phyloP scores from a whole-genome alignment of 176 grass and related monocot species.

The Miscanthus lutarioriparius region DNA sequence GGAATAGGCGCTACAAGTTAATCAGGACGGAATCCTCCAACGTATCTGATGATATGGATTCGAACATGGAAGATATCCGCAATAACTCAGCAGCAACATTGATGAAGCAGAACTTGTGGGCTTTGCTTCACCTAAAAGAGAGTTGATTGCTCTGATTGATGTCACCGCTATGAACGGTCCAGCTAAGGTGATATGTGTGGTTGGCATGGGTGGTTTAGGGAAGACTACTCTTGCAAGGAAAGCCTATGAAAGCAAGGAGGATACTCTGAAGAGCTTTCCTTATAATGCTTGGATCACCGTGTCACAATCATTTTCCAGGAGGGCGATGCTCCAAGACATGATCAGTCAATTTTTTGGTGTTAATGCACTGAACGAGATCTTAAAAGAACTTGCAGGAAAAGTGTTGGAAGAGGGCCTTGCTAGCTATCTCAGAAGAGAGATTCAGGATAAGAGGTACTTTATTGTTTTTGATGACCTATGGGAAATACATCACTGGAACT shows the following conservation, averaged over 20 bases:
- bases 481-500: not conserved
- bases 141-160: no score
- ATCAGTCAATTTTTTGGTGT: not conserved
- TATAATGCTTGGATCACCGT: not conserved
- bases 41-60: not conserved
- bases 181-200: no score
- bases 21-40: not conserved
- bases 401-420: not conserved
- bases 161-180: no score
- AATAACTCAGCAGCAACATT: not conserved
- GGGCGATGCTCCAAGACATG: not conserved
- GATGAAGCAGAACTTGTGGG: not conserved
- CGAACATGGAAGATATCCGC: not conserved
- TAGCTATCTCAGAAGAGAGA: not conserved
- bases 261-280: not conserved
- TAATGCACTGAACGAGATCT: not conserved
- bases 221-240: not conserved
- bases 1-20: not conserved
- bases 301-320: not conserved
- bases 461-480: not conserved
- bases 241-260: not conserved
- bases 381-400: not conserved
- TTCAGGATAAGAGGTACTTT: not conserved
- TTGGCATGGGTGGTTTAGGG: not conserved
- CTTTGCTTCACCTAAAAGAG: not conserved